Evolutionary conservation across 1,284 basidiomycete species (phyloP), one percentile per base, ranked within the genome.

Genomic region (Ganoderma meredithae): DNA sequence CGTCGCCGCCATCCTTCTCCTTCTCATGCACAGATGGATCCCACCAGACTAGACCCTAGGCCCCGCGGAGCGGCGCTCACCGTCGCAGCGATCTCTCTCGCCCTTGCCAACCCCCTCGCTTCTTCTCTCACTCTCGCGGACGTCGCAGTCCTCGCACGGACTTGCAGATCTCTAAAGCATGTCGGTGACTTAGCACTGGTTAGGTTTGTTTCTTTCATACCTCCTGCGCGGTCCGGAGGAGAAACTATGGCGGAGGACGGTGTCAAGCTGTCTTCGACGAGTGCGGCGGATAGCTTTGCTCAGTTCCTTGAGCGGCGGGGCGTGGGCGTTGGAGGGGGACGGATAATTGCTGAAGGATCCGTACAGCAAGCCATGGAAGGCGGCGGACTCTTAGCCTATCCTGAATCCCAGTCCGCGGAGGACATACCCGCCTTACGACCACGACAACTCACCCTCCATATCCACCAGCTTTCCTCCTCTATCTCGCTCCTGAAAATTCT

Each of bases 11-110:
- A 3, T 10, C 44, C 7, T 10, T n/a, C n/a, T 49, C 22, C 22
- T 49, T 49, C 47, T 25, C 47, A 49, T 49, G 47, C 47, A 49
- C 47, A 49, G 47, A 49, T 49, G 47, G 47, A 49, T 49, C 22
- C 22, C 47, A 25, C 47, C 47, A 25, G 7, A 7, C 47, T 22
- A 25, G 47, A 25, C 12, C 10, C 47, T 22, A 49, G 47, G 47
- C n/a, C 22, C 12, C 47, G 47, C 22, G 3, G 47, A 25, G 39
- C 56, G 1, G 40, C 56, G 8, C 31, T 40, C 8, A 1, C 56
- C 3, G 33, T 58, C 19, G 6, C 33, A 0, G 36, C 56, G 8
- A 33, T 58, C 56, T 31, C n/a, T 39, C 36, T 58, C 39, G 36
- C 39, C n/a, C 56, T 58, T 10, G 33, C 56, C 8, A 33, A 40